Percentiles rank a stretch among this genome's conserved stretches.
phyloP scores from a whole-genome alignment of 73 alveolate genomes.

The Urostyla sp. region DNA sequence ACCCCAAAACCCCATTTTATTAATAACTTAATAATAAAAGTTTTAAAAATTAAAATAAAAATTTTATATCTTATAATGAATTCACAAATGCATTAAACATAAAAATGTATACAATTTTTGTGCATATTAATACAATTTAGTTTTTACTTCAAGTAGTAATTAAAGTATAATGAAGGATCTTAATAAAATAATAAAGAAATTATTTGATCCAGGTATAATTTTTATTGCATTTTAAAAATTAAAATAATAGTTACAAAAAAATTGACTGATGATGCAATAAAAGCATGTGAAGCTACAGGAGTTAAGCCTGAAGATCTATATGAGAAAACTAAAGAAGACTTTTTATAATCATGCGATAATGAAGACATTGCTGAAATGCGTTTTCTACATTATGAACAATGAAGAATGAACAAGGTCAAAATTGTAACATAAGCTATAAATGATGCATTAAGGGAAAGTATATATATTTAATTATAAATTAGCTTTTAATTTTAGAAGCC shows the following conservation, averaged over 20 bases:
- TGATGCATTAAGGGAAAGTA: conserved; percentile 1
- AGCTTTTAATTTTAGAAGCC: too few species aligned
- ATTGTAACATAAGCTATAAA: conserved; percentile 9
- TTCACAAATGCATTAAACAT: too few species aligned
- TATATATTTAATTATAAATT: too few species aligned
- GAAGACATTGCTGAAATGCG: conserved; percentile 53
- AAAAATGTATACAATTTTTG: too few species aligned
- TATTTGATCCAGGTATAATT: conserved; percentile 28
- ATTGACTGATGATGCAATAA: conserved; percentile 42
- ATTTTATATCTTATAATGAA: too few species aligned
- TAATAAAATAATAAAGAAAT: conserved; percentile 5
- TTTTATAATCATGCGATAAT: conserved; percentile 24
- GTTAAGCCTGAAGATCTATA: conserved; percentile 21
- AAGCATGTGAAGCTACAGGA: conserved; percentile 18
- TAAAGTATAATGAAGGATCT: too few species aligned
- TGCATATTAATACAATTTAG: too few species aligned
- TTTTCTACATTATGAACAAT: conserved; percentile 12
- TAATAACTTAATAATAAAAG: too few species aligned
- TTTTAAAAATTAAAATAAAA: too few species aligned
- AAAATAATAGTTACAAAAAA: conserved; percentile 5
- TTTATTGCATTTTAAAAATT: neutral
- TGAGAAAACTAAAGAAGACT: conserved; percentile 15
- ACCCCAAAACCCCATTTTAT: too few species aligned
- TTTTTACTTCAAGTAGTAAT: too few species aligned
- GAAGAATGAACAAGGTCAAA: conserved; percentile 23